A percentile compares a stretch with the other conserved stretches of the same genome.
Conservation (phyloP, 257 asterid genomes). For the Hygrophila difformis region DNA sequence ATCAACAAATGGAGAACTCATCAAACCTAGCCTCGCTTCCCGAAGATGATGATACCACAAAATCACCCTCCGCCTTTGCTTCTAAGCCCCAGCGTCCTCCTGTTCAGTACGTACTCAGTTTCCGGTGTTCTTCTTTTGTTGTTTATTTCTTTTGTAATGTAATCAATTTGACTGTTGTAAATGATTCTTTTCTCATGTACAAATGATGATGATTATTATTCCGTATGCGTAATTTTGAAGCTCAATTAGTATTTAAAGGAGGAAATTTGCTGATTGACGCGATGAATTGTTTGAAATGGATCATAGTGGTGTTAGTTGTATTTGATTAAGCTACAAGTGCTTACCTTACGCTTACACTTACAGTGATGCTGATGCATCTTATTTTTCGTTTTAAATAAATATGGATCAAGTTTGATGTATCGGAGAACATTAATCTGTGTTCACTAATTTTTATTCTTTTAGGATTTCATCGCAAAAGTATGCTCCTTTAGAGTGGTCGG, state of each 20-base stretch:
- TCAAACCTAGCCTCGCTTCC: conserved; percentile 54
- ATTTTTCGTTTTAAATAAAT: too few relatives aligned
- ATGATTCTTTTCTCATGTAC: not conserved
- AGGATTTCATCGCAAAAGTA: conserved; percentile 72
- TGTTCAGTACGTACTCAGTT: conserved; percentile 39
- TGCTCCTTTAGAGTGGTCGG: conserved; percentile 69
- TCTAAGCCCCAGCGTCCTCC: conserved; percentile 72
- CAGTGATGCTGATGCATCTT: too few relatives aligned
- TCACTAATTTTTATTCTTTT: conserved; percentile 12
- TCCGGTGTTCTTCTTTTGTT: not conserved
- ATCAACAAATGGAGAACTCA: conserved; percentile 42
- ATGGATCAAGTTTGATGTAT: too few relatives aligned
- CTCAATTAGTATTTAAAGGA: not conserved
- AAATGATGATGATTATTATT: not conserved
- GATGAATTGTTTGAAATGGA: conserved; percentile 1
- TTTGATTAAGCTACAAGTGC: not conserved
- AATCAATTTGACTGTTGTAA: too few relatives aligned
- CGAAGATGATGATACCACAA: conserved; percentile 37
- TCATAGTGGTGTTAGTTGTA: not conserved
- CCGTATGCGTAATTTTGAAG: not conserved
- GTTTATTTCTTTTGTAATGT: too few relatives aligned
- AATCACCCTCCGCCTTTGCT: conserved; percentile 53
- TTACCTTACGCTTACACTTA: too few relatives aligned
- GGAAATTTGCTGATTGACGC: too few relatives aligned
- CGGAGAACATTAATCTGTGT: not conserved